Conservation (phyloP, 2,329 filamentous ascomycete species). For the Fusarium albosuccineum region DNA sequence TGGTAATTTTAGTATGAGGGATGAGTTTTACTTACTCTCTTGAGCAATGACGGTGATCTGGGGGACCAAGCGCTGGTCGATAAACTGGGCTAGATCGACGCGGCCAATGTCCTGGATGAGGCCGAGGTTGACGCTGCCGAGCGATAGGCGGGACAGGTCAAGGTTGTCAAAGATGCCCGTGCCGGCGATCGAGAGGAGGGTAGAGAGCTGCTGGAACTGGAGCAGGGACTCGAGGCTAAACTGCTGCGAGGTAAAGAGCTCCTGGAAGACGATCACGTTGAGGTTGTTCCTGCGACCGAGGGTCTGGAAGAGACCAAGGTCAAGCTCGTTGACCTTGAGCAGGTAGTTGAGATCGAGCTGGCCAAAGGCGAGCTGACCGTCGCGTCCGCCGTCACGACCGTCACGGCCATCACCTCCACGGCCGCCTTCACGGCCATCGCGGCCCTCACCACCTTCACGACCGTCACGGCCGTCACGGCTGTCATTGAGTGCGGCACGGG, state of each 20-base stretch:
- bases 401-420: slow-evolving; percentile 47
- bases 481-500: slow-evolving; percentile 23
- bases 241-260: slow-evolving; percentile 55
- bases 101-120: slow-evolving; percentile 46
- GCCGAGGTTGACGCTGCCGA: slow-evolving; percentile 48
- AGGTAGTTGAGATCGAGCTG: slow-evolving; percentile 60
- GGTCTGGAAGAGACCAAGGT: slow-evolving; percentile 57
- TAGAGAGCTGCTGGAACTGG: slow-evolving; percentile 58
- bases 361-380: slow-evolving; percentile 58
- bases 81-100: slow-evolving; percentile 49
- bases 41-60: slow-evolving; percentile 48
- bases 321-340: slow-evolving; percentile 60
- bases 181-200: slow-evolving; percentile 50
- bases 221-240: slow-evolving; percentile 58
- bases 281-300: slow-evolving; percentile 59
- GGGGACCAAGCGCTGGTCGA: slow-evolving; percentile 44
- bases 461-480: slow-evolving; percentile 13
- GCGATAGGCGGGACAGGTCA: slow-evolving; percentile 45
- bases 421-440: slow-evolving; percentile 5
- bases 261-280: slow-evolving; percentile 58
- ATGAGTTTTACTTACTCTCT: slow-evolving; percentile 33
- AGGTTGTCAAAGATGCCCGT: slow-evolving; percentile 49
- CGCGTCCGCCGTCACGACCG: slow-evolving; percentile 54
- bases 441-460: background rate
- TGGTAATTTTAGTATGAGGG: accelerated